Conservation (phyloP, 148 eudicot genomes). For the Vaccinium macrocarpon region DNA sequence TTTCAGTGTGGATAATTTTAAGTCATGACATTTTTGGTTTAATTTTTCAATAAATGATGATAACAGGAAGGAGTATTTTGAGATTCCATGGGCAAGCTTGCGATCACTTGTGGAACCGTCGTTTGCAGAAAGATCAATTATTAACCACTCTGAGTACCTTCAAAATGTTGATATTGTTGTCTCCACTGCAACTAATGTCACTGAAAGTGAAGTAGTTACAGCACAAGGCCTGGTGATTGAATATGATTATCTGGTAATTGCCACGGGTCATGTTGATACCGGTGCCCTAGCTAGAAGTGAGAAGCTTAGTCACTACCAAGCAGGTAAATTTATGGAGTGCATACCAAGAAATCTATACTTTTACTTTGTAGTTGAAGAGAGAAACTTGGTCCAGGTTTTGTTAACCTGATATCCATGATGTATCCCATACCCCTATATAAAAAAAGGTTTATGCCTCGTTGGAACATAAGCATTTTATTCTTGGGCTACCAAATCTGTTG, state of each 20-base stretch:
- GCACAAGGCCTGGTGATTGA: constrained; percentile 29
- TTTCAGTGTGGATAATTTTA: neutral
- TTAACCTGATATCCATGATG: neutral
- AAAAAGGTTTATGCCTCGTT: neutral
- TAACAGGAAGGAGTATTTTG: constrained; percentile 37
- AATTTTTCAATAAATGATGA: neutral
- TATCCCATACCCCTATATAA: neutral
- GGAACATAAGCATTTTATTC: neutral
- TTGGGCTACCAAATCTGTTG: neutral
- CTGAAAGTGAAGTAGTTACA: constrained; percentile 33
- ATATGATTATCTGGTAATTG: constrained; percentile 51
- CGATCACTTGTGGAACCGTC: constrained; percentile 31
- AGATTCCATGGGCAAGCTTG: constrained; percentile 28
- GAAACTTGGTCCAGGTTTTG: neutral
- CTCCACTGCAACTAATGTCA: constrained; percentile 35
- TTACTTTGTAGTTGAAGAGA: neutral
- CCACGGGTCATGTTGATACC: constrained; percentile 44
- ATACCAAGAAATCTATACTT: neutral
- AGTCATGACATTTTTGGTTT: neutral
- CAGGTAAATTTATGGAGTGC: constrained; percentile 25
- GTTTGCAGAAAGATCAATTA: constrained; percentile 31
- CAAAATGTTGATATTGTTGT: constrained; percentile 36
- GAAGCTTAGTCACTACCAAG: constrained; percentile 30
- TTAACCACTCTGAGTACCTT: constrained; percentile 45
- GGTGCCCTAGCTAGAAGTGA: constrained; percentile 31